Percentiles rank a stretch among this genome's conserved stretches.
Conservation (phyloP, 2,329 filamentous ascomycete species). For the Colletotrichum tamarilloi region DNA sequence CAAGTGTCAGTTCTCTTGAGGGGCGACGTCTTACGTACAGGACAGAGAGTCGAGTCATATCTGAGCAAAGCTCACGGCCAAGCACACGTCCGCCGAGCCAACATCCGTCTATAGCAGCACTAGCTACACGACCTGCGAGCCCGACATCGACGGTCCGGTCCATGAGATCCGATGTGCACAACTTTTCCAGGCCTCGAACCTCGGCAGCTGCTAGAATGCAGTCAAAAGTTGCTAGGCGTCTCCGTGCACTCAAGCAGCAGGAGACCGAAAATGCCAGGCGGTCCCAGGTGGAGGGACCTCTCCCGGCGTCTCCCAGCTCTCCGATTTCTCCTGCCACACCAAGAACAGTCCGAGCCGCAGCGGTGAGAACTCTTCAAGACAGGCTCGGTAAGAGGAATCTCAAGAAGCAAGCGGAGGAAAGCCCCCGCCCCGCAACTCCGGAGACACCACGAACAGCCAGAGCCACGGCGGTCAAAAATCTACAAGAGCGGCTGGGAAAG, state of each 20-base stretch:
- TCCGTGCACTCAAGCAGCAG: slow-evolving; percentile 11
- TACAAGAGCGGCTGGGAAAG: slow-evolving; percentile 17
- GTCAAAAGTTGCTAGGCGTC: slow-evolving; percentile 8
- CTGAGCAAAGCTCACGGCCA: neutral
- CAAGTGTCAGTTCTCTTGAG: neutral
- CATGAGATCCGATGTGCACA: slow-evolving; percentile 7
- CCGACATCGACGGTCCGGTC: neutral
- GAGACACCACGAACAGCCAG: slow-evolving; percentile 3
- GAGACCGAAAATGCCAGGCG: neutral
- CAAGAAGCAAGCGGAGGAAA: neutral
- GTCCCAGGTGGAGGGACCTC: neutral
- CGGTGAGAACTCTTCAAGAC: slow-evolving; percentile 19
- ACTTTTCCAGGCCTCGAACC: slow-evolving; percentile 27
- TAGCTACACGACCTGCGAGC: neutral
- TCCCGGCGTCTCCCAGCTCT: neutral
- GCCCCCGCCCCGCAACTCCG: neutral
- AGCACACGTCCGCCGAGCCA: slow-evolving; percentile 1
- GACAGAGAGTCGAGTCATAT: neutral
- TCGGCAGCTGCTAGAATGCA: slow-evolving; percentile 31
- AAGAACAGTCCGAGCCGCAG: slow-evolving; percentile 1
- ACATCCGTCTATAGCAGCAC: neutral
- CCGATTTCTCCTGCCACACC: neutral
- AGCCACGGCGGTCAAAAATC: slow-evolving; percentile 8
- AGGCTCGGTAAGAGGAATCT: slow-evolving; percentile 10
- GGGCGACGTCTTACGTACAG: neutral